Conservation (phyloP, 2,329 filamentous ascomycete genomes). For the Huntiella omanensis region DNA sequence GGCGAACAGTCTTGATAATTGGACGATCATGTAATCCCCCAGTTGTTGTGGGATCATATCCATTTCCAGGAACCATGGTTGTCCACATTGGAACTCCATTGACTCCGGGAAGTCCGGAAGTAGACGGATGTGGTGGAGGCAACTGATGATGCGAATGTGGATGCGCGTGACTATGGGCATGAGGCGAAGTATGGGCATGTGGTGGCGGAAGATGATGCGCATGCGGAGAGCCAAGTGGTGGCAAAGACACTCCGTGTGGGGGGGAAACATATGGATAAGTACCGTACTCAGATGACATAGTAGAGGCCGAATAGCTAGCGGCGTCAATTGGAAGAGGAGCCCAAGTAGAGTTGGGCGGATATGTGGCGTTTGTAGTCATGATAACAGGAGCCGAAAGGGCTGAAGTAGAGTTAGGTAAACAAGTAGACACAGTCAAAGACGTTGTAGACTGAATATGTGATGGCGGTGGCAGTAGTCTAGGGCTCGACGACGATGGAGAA, state of each 20-base stretch:
- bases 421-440: neutral
- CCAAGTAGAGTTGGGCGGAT: slow-evolving; percentile 1
- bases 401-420: neutral
- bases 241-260: slow-evolving; percentile 16
- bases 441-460: neutral
- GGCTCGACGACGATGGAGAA: too few relatives aligned
- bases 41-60: neutral
- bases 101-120: neutral
- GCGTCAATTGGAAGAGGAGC: neutral
- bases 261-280: slow-evolving; percentile 2
- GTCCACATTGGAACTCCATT: too few relatives aligned
- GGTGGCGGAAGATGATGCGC: slow-evolving; percentile 32
- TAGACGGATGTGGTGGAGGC: neutral
- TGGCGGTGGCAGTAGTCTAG: too few relatives aligned
- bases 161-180: slow-evolving; percentile 18
- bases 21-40: slow-evolving; percentile 18
- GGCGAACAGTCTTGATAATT: slow-evolving; percentile 32
- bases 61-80: neutral
- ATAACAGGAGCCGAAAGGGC: neutral
- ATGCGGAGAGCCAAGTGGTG: slow-evolving; percentile 24
- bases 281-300: slow-evolving; percentile 1
- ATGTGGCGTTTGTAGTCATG: slow-evolving; percentile 7
- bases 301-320: neutral
- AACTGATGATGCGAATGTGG: slow-evolving; percentile 27
- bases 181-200: slow-evolving; percentile 15